These are phyloP conservation scores for Escovopsis sp. DNA, from an alignment of 2,329 filamentous ascomycete genomes.

Conservation along the genomic window DNA sequence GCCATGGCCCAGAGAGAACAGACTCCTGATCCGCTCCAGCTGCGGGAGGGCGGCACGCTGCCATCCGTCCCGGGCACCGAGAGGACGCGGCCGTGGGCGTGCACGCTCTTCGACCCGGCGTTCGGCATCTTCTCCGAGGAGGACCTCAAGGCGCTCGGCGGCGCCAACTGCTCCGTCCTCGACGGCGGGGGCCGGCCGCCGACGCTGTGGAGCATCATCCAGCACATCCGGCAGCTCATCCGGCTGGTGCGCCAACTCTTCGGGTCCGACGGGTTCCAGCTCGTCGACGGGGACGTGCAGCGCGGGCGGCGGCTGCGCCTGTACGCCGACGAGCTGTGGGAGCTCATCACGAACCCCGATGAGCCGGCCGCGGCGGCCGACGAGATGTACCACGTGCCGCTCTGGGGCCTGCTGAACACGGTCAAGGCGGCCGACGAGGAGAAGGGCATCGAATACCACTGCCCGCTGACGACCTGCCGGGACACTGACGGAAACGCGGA, in stretches of 20 bases:
- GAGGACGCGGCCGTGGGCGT: background rate
- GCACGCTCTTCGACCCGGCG: background rate
- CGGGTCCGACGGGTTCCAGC: background rate
- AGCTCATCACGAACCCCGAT: background rate
- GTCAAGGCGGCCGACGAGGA: constrained; percentile 28
- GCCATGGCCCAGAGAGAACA: no score
- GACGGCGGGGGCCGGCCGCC: background rate
- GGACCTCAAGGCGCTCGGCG: background rate
- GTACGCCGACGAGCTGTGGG: background rate
- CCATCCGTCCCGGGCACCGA: background rate
- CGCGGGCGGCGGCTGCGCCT: background rate
- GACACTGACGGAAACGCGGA: constrained; percentile 10
- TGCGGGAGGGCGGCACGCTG: background rate
- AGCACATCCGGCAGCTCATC: background rate
- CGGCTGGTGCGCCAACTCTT: background rate
- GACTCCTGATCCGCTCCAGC: background rate
- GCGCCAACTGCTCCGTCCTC: background rate
- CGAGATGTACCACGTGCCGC: constrained; percentile 29
- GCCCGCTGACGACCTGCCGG: constrained; percentile 24
- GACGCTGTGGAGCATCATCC: background rate
- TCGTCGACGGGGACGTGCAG: background rate
- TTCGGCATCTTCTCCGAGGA: background rate
- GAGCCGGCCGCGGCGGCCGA: constrained; percentile 16
- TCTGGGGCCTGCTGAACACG: constrained; percentile 31
- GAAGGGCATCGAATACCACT: constrained; percentile 28